A percentile compares a stretch with the other conserved stretches of the same genome.
These are phyloP conservation scores for Phylloporus sp. DNA, from an alignment of 768 basidiomycete genomes.

Conservation along the genomic window DNA sequence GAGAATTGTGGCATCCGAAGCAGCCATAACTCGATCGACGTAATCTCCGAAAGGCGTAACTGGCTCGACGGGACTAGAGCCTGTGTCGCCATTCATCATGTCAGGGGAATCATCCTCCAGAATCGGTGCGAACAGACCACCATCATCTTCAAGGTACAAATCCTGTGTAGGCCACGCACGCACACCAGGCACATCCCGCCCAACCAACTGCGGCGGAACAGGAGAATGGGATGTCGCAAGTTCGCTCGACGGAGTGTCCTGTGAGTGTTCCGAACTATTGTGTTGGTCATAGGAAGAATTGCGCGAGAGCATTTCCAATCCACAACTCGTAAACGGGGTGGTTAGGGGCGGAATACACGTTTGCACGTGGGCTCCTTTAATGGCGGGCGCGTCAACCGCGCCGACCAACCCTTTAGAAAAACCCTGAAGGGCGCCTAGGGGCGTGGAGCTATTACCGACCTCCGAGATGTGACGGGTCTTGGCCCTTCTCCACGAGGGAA, in stretches of 20 bases:
- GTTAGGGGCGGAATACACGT: slow-evolving; percentile 78
- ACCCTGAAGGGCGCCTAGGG: slow-evolving; percentile 42
- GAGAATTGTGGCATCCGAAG: slow-evolving; percentile 29
- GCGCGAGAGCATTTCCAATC: slow-evolving; percentile 12
- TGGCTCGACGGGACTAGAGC: slow-evolving; percentile 70
- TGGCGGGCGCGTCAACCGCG: slow-evolving; percentile 74
- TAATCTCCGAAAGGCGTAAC: slow-evolving; percentile 75
- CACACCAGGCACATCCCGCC: background rate
- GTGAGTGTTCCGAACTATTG: background rate
- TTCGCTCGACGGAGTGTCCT: background rate
- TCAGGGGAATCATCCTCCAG: slow-evolving; percentile 65
- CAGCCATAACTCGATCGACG: slow-evolving; percentile 66
- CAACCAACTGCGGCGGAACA: slow-evolving; percentile 12
- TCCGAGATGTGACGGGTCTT: slow-evolving; percentile 68
- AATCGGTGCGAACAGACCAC: slow-evolving; percentile 52
- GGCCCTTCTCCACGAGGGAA: slow-evolving; percentile 68
- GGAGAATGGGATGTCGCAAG: background rate
- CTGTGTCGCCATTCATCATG: slow-evolving; percentile 45
- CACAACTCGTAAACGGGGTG: slow-evolving; percentile 15
- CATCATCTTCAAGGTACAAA: slow-evolving; percentile 24
- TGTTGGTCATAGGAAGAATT: slow-evolving; percentile 32
- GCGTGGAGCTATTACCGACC: slow-evolving; percentile 36
- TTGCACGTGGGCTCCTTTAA: slow-evolving; percentile 84
- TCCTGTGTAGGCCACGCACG: slow-evolving; percentile 18
- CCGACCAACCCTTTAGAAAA: slow-evolving; percentile 71